Base-by-base conservation (phyloP, 139 green algal species). In the Chlorella sp. region DNA sequence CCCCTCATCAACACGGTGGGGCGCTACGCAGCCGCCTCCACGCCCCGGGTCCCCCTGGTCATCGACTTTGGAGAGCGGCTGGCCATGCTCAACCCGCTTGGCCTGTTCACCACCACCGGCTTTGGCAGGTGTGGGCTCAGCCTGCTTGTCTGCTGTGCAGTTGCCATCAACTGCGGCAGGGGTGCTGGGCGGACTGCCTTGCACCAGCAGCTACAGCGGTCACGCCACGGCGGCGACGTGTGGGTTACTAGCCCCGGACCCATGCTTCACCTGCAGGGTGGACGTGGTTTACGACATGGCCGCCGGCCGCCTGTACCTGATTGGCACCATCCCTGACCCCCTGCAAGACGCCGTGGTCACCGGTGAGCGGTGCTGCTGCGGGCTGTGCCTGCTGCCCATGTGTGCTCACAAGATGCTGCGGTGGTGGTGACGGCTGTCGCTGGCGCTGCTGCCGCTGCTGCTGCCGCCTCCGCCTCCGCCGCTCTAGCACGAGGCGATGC, bases 61-160 rank as follows among this genome's bases (percentile, higher is more conserved):
- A 13, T 65, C 3, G 44, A 65, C 44, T 80, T 80, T 32, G 73
- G 73, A 15, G 73, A 80, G 44, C 73, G 71, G 39, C 44, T 80
- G 73, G 13, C 38, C 44, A 25, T 4, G 11, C 73, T 80, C 28
- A 65, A 80, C 47, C 73, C 73, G 11, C 44, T 65, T 28, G 26
- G 44, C 28, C 73, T 80, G 15, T 65, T 80, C 73, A 64, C 16
- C 1, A 30, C 64, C 9, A 67, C 9, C 28, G 73, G 73, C 73
- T 44, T 80, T 12, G 44, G 44, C 44, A 80, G 73, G 73, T 65
- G 44, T 4, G 70, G 4, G 25, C 7, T 26, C 25, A n/a, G n/a
- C n/a, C n/a, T n/a, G n/a, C n/a, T n/a, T n/a, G n/a, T n/a, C n/a
- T n/a, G n/a, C n/a, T n/a, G n/a, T n/a, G n/a, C n/a, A n/a, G n/a